Evolutionary conservation across 208 protist species (phyloP), one percentile per base, ranked within the genome.

Genomic region (Trypanosoma melophagium): DNA sequence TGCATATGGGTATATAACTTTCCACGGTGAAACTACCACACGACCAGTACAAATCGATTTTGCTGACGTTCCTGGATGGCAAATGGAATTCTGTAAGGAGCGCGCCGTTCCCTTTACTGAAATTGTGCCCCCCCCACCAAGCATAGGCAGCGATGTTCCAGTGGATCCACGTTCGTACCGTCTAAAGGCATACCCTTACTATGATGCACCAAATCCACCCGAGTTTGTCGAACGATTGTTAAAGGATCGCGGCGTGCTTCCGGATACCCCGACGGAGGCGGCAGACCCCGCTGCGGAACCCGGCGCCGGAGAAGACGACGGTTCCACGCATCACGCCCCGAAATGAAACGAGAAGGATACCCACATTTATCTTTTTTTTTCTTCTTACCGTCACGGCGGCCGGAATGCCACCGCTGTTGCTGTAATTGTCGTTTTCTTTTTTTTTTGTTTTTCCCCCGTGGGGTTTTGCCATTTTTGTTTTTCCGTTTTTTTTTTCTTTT

Each of bases 1-100:
- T 24, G 90, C 86, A 38, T 94, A 90, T 63, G 90, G 90, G 7
- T 96, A 96, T 77, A 69, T 96, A 19, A 93, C 90, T 28, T 96
- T 96, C 58, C 90, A 96, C 69, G 90, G 90, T 10, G 90, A 96
- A 70, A 84, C 77, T 7, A 92, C 90, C 5, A 79, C 80, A 25
- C 75, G 85, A 12, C 90, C 90, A 24, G 82, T 96, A 19, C 65
- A 83, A 44, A 94, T 96, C 41, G 74, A 81, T 57, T 73, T 82
- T 63, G 86, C 86, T 7, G 86, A 90, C 54, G 77, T 82, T 10
- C 90, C 90, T 12, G 90, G 90, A 0, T 96, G 90, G 88, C 41
- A 76, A 35, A 83, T 92, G 81, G 79, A 86, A 10, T 92, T 84
- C 60, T 57, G 85, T 13, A 72, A 76, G 31, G 70, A 57, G 12